Evolutionary conservation across 495 filamentous ascomycete genomes (phyloP).

Genomic region (Trichocladium uniseriatum): DNA sequence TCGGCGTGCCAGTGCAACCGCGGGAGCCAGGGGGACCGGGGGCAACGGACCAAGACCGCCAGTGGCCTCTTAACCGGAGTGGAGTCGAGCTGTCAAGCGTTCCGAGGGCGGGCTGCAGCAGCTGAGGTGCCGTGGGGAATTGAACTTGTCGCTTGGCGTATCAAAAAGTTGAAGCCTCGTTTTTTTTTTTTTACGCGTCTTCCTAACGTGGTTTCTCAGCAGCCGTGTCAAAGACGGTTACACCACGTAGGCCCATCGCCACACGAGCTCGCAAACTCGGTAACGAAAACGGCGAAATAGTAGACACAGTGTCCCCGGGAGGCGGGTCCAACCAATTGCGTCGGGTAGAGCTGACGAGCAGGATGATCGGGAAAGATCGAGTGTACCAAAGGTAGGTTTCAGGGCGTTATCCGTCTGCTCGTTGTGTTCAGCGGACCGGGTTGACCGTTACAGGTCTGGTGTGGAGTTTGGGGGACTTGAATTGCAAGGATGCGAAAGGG

Average conservation of each 20-base stretch:
- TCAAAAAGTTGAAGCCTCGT: too few species aligned
- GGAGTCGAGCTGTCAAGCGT: neutral
- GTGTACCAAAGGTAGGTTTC: too few species aligned
- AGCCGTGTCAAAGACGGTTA: neutral
- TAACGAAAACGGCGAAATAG: neutral
- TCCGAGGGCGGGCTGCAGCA: neutral
- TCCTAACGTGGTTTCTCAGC: neutral
- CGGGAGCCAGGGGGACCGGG: too few species aligned
- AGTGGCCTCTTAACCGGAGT: too few species aligned
- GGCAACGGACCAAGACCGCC: too few species aligned
- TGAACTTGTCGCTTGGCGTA: too few species aligned
- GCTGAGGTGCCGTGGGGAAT: neutral
- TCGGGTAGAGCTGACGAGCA: neutral
- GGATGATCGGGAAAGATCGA: too few species aligned
- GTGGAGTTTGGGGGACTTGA: conserved; percentile 2
- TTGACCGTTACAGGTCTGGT: neutral
- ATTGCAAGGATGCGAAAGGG: neutral
- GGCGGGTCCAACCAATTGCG: neutral
- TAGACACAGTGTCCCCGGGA: neutral
- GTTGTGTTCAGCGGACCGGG: neutral
- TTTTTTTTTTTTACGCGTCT: too few species aligned
- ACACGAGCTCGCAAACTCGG: neutral
- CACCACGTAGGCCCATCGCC: neutral
- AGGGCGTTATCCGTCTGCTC: neutral
- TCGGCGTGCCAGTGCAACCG: neutral